phyloP scores from a whole-genome alignment of 2,329 filamentous ascomycete species.

The Dothistroma septosporum region DNA sequence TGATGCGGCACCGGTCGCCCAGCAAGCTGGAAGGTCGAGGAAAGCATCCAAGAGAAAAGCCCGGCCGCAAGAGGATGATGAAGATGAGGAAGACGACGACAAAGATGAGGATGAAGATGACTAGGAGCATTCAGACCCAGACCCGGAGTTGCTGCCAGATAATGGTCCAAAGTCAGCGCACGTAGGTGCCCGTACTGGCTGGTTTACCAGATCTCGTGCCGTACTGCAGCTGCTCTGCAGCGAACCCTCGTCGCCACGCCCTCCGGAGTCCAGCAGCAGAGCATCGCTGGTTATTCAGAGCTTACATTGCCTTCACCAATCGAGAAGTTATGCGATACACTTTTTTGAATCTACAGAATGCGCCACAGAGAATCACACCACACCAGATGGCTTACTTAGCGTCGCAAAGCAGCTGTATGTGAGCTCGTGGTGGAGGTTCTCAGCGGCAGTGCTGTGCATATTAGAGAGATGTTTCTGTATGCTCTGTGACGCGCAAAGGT shows the following conservation, averaged over 20 bases:
- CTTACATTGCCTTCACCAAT: neutral
- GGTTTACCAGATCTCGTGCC: neutral
- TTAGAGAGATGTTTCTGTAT: conserved; percentile 11
- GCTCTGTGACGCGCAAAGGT: conserved; percentile 10
- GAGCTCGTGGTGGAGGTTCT: neutral
- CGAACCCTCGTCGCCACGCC: neutral
- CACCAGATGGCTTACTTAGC: neutral
- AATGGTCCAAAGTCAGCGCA: neutral
- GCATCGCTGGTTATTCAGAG: neutral
- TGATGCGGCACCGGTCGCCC: neutral
- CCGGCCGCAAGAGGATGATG: conserved; percentile 7
- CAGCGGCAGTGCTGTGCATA: conserved; percentile 1
- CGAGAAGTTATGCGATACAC: neutral
- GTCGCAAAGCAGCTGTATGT: neutral
- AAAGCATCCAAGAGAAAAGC: conserved; percentile 3
- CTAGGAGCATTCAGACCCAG: conserved; percentile 2
- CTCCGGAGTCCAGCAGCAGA: neutral
- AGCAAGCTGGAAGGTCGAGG: conserved; percentile 5
- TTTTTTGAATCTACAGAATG: neutral
- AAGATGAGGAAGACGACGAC: conserved; percentile 14
- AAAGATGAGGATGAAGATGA: conserved; percentile 17
- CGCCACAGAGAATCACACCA: neutral
- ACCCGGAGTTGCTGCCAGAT: neutral
- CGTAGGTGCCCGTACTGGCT: neutral
- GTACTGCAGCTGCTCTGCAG: neutral